Conservation (phyloP, 2,329 filamentous ascomycete genomes). For the Coniochaeta hoffmannii region DNA sequence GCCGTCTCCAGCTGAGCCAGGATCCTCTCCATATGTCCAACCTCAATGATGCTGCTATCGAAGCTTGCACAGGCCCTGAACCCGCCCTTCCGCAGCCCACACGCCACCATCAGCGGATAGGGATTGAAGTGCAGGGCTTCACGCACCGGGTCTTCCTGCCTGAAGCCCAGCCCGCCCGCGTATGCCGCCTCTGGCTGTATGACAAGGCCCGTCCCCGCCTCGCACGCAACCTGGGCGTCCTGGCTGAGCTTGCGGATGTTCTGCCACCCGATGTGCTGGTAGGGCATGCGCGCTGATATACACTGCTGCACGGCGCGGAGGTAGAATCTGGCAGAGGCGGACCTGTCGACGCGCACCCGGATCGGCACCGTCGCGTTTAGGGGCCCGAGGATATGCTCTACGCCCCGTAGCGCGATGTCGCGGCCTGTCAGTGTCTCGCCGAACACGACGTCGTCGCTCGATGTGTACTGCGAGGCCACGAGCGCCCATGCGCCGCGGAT, state of each 20-base stretch:
- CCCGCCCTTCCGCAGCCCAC: slow-evolving; percentile 31
- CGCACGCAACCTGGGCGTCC: slow-evolving; percentile 46
- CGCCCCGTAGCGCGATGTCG: slow-evolving; percentile 35
- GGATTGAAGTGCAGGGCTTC: slow-evolving; percentile 32
- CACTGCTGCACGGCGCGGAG: slow-evolving; percentile 9
- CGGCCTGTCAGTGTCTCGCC: slow-evolving; percentile 52
- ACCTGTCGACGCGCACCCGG: not conserved
- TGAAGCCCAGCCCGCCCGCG: slow-evolving; percentile 12
- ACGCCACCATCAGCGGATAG: slow-evolving; percentile 41
- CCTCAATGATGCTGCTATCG: slow-evolving; percentile 26
- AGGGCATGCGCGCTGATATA: slow-evolving; percentile 35
- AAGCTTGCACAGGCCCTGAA: slow-evolving; percentile 36
- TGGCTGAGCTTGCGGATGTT: slow-evolving; percentile 49
- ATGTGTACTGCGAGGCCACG: slow-evolving; percentile 43
- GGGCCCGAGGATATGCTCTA: slow-evolving; percentile 48
- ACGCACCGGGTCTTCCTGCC: slow-evolving; percentile 7
- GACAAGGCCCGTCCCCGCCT: slow-evolving; percentile 46
- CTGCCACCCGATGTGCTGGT: slow-evolving; percentile 57
- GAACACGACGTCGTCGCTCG: slow-evolving; percentile 46
- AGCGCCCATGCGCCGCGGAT: slow-evolving; percentile 51
- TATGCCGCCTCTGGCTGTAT: slow-evolving; percentile 36
- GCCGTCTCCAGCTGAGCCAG: slow-evolving; percentile 26
- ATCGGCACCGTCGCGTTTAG: slow-evolving; percentile 14
- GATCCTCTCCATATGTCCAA: slow-evolving; percentile 27
- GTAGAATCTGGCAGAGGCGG: slow-evolving; percentile 35